Conservation (phyloP, 805 yeast species). For the Candida silvicultrix region DNA sequence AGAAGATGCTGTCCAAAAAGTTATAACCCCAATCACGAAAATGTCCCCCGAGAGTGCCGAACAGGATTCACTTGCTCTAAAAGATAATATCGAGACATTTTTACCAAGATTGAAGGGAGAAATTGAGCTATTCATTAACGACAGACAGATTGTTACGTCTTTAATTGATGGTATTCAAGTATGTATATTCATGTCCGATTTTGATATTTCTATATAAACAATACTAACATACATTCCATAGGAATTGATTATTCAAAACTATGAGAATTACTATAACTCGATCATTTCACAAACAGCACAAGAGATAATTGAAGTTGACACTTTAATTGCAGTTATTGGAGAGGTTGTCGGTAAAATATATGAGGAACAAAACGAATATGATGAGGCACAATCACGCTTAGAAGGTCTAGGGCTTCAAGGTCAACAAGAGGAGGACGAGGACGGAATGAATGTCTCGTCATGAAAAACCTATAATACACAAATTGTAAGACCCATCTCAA, state of each 20-base stretch:
- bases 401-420: background rate
- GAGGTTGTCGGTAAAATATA: slow-evolving; percentile 27
- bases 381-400: background rate
- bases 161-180: slow-evolving; percentile 56
- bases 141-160: slow-evolving; percentile 41
- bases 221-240: background rate
- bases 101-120: slow-evolving; percentile 51
- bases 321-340: slow-evolving; percentile 44
- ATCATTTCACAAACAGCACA: slow-evolving; percentile 30
- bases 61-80: slow-evolving; percentile 34
- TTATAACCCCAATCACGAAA: slow-evolving; percentile 40
- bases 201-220: background rate
- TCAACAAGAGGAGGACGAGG: background rate
- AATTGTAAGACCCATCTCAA: background rate
- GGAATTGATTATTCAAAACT: slow-evolving; percentile 50
- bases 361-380: slow-evolving; percentile 14
- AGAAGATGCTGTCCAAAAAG: slow-evolving; percentile 41
- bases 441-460: background rate
- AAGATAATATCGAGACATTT: slow-evolving; percentile 42
- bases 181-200: background rate
- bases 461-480: background rate
- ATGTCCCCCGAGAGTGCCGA: slow-evolving; percentile 20
- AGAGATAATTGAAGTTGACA: slow-evolving; percentile 59
- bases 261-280: slow-evolving; percentile 43
- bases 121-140: slow-evolving; percentile 49